These are phyloP conservation scores for Bruguiera parviflora DNA, from an alignment of 345 rosid species.

Conservation along the genomic window DNA sequence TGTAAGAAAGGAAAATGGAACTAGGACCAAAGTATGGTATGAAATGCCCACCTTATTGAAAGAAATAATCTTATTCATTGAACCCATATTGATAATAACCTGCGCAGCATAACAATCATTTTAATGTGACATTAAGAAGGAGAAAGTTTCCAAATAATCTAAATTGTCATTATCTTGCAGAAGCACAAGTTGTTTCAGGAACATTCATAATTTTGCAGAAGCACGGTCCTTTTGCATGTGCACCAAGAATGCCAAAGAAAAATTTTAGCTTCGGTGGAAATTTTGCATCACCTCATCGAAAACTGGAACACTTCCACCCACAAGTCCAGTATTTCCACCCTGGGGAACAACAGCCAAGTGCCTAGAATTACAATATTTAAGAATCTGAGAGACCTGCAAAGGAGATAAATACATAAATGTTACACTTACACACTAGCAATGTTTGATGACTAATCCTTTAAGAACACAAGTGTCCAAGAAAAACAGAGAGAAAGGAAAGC, in stretches of 20 bases:
- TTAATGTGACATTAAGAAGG: background rate
- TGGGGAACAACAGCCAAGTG: slow-evolving; percentile 92
- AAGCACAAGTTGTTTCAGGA: no score
- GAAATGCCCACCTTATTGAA: slow-evolving; percentile 66
- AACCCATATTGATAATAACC: slow-evolving; percentile 77
- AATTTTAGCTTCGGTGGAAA: background rate
- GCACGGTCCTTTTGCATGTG: no score
- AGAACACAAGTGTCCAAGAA: no score
- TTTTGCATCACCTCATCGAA: slow-evolving; percentile 70
- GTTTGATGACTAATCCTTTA: background rate
- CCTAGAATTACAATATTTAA: slow-evolving; percentile 73
- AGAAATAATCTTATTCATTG: slow-evolving; percentile 67
- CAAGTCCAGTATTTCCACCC: slow-evolving; percentile 98
- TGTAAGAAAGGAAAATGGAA: no score
- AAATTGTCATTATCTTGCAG: background rate
- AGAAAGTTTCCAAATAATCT: background rate
- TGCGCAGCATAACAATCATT: slow-evolving; percentile 26
- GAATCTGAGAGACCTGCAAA: slow-evolving; percentile 75
- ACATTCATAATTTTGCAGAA: no score
- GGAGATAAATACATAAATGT: background rate
- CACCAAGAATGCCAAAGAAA: no score
- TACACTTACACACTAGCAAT: background rate
- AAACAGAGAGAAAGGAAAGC: no score
- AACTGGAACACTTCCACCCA: slow-evolving; percentile 97
- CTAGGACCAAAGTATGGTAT: background rate